Evolutionary conservation across 352 stramenopile genomes (phyloP).

Genomic region (Globisporangium carolinianum): DNA sequence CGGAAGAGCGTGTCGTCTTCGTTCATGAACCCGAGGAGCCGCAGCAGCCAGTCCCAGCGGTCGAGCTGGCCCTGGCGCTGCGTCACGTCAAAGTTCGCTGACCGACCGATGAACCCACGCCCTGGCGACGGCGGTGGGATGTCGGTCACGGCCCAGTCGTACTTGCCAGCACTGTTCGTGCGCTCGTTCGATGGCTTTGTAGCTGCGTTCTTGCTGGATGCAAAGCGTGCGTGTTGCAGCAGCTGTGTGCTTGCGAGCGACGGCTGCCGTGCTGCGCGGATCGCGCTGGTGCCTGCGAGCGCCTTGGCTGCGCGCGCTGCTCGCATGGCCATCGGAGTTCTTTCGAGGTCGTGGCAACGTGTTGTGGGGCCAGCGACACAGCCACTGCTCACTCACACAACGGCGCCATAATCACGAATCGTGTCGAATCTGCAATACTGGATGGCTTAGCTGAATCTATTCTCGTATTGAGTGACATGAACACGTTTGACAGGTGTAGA

Average conservation of each 20-base stretch:
- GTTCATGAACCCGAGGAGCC: constrained; percentile 83
- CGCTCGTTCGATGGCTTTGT: background rate
- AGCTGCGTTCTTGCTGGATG: constrained; percentile 12
- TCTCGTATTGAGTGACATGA: too few species aligned
- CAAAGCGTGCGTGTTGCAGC: constrained; percentile 14
- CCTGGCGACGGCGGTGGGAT: constrained; percentile 74
- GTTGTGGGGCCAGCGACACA: too few species aligned
- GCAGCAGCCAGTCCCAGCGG: constrained; percentile 77
- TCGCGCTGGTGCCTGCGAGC: constrained; percentile 3
- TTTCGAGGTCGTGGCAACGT: background rate
- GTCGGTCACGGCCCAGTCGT: constrained; percentile 66
- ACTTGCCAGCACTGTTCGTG: constrained; percentile 28
- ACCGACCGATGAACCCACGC: constrained; percentile 58
- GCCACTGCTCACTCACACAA: too few species aligned
- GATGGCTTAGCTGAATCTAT: too few species aligned
- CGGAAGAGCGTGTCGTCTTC: constrained; percentile 75
- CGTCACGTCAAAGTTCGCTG: constrained; percentile 79
- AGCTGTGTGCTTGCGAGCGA: constrained; percentile 9
- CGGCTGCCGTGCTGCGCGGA: background rate
- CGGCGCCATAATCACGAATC: too few species aligned
- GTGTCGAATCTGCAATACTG: too few species aligned
- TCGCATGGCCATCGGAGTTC: constrained; percentile 8
- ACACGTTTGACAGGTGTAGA: too few species aligned
- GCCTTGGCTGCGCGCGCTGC: constrained; percentile 6
- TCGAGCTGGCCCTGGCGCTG: constrained; percentile 49